Evolutionary conservation across 2,329 filamentous ascomycete genomes (phyloP).

Genomic region (Neonectria sp.): DNA sequence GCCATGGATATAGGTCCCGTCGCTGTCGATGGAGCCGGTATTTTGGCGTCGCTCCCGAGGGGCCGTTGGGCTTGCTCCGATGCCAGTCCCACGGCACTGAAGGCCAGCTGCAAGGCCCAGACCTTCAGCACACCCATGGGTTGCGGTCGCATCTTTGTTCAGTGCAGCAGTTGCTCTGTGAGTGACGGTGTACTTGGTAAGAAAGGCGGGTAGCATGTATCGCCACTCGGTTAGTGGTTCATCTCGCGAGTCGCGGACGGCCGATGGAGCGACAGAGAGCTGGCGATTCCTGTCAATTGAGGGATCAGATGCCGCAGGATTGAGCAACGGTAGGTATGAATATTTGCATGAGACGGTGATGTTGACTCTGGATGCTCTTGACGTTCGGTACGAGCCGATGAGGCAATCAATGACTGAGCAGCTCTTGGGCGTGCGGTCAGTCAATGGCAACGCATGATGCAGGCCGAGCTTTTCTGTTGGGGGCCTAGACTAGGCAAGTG

Average conservation of each 20-base stretch:
- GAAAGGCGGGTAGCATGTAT: conserved; percentile 1
- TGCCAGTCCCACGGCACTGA: conserved; percentile 33
- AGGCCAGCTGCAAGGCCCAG: conserved; percentile 38
- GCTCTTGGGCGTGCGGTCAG: conserved; percentile 21
- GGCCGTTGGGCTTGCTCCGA: conserved; percentile 27
- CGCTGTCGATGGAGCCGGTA: conserved; percentile 11
- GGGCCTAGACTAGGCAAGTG: conserved; percentile 5
- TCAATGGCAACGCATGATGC: conserved; percentile 30
- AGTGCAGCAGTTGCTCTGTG: not conserved
- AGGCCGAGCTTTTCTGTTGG: conserved; percentile 8
- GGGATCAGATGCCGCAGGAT: not conserved
- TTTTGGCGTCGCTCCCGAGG: conserved; percentile 15
- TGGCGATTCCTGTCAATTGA: conserved; percentile 11
- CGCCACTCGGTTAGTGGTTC: conserved; percentile 7
- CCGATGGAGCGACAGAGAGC: not conserved
- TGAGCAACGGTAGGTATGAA: not conserved
- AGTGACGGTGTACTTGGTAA: conserved; percentile 10
- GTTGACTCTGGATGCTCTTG: not conserved
- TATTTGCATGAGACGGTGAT: not conserved
- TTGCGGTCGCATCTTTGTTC: conserved; percentile 31
- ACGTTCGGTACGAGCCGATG: conserved; percentile 3
- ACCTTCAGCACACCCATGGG: conserved; percentile 15
- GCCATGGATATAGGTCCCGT: conserved; percentile 64
- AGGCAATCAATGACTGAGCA: conserved; percentile 12
- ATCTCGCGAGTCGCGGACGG: conserved; percentile 12